phyloP scores from a whole-genome alignment of 176 grass and related monocot genomes.

The Chrysopogon serrulatus region DNA sequence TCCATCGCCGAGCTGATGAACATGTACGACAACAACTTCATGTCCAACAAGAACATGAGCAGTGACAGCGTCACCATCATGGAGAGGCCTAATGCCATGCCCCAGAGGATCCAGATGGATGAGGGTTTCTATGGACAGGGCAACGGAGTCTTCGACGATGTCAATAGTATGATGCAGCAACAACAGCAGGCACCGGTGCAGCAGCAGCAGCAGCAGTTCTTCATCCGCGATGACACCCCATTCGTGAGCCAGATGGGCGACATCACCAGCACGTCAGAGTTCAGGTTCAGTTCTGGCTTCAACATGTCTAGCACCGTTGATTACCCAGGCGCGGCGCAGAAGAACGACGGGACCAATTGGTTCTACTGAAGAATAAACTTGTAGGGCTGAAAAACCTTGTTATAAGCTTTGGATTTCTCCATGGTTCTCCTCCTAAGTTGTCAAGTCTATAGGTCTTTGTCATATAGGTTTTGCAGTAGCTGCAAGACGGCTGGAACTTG shows the following conservation, averaged over 20 bases:
- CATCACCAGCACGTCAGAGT: slow-evolving; percentile 25
- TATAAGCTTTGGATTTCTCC: slow-evolving; percentile 36
- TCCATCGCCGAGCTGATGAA: slow-evolving; percentile 78
- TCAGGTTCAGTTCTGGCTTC: slow-evolving; percentile 54
- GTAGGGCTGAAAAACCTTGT: slow-evolving; percentile 21
- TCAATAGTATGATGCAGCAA: slow-evolving; percentile 51
- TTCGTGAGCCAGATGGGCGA: slow-evolving; percentile 43
- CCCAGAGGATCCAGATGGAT: slow-evolving; percentile 49
- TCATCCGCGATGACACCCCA: slow-evolving; percentile 36
- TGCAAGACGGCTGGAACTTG: slow-evolving; percentile 52
- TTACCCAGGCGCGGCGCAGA: slow-evolving; percentile 33
- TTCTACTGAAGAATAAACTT: slow-evolving; percentile 66
- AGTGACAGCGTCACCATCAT: slow-evolving; percentile 40
- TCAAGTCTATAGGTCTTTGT: slow-evolving; percentile 57
- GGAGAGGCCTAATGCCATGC: slow-evolving; percentile 35
- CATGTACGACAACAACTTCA: slow-evolving; percentile 59
- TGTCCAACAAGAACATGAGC: slow-evolving; percentile 39
- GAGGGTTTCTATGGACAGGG: slow-evolving; percentile 62
- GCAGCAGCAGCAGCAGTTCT: slow-evolving; percentile 52
- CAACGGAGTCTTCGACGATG: slow-evolving; percentile 54
- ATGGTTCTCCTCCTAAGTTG: slow-evolving; percentile 34
- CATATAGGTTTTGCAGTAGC: slow-evolving; percentile 65
- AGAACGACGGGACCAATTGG: slow-evolving; percentile 55
- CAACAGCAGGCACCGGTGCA: slow-evolving; percentile 19
- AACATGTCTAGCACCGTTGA: slow-evolving; percentile 35